Conservation (phyloP, 2,329 filamentous ascomycete species). For the Trichophyton verrucosum region DNA sequence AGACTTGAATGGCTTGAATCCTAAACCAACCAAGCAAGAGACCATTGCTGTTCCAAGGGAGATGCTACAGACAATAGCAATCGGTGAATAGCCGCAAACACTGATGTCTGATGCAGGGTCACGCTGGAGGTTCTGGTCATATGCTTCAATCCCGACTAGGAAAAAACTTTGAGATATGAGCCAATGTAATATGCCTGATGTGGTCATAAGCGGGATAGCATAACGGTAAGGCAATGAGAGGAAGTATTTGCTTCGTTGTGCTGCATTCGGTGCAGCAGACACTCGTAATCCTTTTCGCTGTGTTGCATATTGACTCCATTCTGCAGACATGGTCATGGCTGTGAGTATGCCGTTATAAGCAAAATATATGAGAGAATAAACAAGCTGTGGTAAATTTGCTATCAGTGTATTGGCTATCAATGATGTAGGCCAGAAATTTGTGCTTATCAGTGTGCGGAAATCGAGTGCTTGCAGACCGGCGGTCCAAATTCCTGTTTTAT, state of each 20-base stretch:
- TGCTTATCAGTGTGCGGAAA: not conserved
- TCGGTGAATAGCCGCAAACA: constrained; percentile 17
- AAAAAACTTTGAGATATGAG: constrained; percentile 39
- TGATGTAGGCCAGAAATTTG: not conserved
- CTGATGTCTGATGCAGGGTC: constrained; percentile 7
- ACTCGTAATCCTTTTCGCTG: constrained; percentile 33
- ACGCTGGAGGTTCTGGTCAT: constrained; percentile 19
- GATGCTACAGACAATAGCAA: constrained; percentile 15
- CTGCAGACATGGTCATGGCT: constrained; percentile 35
- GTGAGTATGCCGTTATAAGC: constrained; percentile 30
- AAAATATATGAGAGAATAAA: constrained; percentile 27
- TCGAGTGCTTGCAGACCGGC: not conserved
- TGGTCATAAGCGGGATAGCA: constrained; percentile 28
- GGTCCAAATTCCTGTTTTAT: not conserved
- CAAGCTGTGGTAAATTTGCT: constrained; percentile 26
- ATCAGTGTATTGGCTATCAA: constrained; percentile 13
- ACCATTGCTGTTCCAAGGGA: constrained; percentile 12
- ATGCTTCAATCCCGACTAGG: constrained; percentile 19
- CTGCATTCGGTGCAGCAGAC: constrained; percentile 19
- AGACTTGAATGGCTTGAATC: constrained; percentile 13
- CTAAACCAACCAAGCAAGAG: constrained; percentile 10
- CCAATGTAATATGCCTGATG: constrained; percentile 36
- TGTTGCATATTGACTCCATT: constrained; percentile 36
- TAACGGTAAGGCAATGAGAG: constrained; percentile 37
- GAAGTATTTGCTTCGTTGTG: constrained; percentile 35